Evolutionary conservation across 2,329 filamentous ascomycete species (phyloP).

Genomic region (Hortaea sp.): DNA sequence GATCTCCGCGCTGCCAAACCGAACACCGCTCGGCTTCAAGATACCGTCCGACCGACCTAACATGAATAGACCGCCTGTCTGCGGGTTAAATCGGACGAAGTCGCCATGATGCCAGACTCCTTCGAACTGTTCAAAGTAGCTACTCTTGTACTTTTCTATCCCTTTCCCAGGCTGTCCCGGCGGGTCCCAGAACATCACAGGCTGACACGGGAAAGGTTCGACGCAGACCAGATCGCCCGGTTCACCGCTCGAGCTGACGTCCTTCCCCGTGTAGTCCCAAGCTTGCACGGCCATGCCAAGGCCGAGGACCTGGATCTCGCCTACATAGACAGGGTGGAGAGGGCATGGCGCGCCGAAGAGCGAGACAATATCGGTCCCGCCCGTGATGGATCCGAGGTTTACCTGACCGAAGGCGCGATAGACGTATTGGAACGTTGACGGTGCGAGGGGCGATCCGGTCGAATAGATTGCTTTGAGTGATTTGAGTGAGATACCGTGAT

Average conservation of each 20-base stretch:
- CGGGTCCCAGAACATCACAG: conserved; percentile 75
- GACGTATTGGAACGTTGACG: conserved; percentile 84
- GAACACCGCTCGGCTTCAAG: conserved; percentile 80
- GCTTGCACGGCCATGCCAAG: conserved; percentile 43
- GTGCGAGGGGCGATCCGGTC: conserved; percentile 82
- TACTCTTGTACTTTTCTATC: conserved; percentile 64
- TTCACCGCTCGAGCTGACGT: conserved; percentile 52
- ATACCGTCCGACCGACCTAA: conserved; percentile 86
- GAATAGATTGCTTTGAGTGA: conserved; percentile 79
- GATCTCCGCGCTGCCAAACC: conserved; percentile 90
- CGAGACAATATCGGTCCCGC: conserved; percentile 92
- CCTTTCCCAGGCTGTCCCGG: conserved; percentile 36
- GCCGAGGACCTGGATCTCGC: conserved; percentile 41
- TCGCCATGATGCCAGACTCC: conserved; percentile 89
- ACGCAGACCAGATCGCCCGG: conserved; percentile 84
- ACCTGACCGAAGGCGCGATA: conserved; percentile 78
- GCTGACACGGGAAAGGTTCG: conserved; percentile 80
- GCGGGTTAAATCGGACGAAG: conserved; percentile 64
- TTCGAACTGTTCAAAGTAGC: conserved; percentile 80
- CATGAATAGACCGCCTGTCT: conserved; percentile 76
- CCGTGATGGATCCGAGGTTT: conserved; percentile 87
- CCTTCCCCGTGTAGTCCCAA: conserved; percentile 44
- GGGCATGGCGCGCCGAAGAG: conserved; percentile 77
- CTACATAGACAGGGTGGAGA: conserved; percentile 38
- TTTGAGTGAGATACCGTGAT: conserved; percentile 46